Conservation (phyloP, 192 early-diverging fungal genomes). For the Rhizophagus clarus region DNA sequence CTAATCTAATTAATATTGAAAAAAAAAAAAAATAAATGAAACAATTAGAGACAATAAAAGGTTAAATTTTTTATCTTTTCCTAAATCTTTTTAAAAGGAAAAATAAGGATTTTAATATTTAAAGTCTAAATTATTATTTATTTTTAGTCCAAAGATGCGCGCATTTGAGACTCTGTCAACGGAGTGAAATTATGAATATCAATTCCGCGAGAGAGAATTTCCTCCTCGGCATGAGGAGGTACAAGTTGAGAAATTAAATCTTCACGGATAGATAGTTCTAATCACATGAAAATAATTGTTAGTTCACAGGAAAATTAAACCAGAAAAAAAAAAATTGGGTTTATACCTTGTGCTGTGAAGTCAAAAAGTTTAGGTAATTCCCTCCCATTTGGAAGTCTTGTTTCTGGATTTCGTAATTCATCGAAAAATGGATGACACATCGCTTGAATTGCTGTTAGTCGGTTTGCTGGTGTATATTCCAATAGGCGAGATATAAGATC, state of each 20-base stretch:
- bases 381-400: conserved; percentile 79
- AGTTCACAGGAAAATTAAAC: conserved; percentile 4
- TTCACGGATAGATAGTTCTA: conserved; percentile 86
- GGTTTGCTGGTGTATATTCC: conserved; percentile 86
- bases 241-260: conserved; percentile 78
- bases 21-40: background rate
- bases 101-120: background rate
- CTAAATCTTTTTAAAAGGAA: background rate
- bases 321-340: background rate
- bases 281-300: background rate
- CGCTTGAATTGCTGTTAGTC: conserved; percentile 87
- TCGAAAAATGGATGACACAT: conserved; percentile 97
- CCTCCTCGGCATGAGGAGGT: conserved; percentile 75
- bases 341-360: conserved; percentile 70
- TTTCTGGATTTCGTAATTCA: conserved; percentile 86
- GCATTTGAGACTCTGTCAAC: conserved; percentile 47
- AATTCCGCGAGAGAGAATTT: conserved; percentile 67
- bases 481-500: conserved; percentile 84
- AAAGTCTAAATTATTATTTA: conserved; percentile 19
- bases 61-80: background rate
- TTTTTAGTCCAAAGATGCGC: conserved; percentile 51
- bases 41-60: background rate
- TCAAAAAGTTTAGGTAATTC: conserved; percentile 91
- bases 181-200: conserved; percentile 75
- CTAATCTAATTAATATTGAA: conserved; percentile 18